Evolutionary conservation across 2,329 filamentous ascomycete species (phyloP).

Genomic region (Epichloe aotearoae): DNA sequence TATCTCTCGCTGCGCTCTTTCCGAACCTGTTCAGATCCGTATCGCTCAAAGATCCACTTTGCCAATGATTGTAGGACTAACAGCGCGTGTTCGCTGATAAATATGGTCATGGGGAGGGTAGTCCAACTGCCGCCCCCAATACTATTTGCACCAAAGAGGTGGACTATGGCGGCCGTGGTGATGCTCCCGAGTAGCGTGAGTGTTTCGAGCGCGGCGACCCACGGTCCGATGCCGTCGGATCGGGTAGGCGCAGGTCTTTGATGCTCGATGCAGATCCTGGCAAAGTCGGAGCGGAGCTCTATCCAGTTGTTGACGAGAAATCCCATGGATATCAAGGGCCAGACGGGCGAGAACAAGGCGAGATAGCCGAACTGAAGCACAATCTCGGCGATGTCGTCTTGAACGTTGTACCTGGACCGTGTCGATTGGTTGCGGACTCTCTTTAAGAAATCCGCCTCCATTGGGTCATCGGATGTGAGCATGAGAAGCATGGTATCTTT

Average conservation of each 20-base stretch:
- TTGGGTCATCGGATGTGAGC: constrained; percentile 40
- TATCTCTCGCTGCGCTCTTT: constrained; percentile 27
- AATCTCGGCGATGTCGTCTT: constrained; percentile 60
- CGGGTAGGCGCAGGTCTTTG: constrained; percentile 56
- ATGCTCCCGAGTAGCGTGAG: constrained; percentile 62
- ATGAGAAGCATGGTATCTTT: constrained; percentile 32
- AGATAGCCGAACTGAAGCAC: constrained; percentile 64
- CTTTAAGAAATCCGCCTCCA: constrained; percentile 50
- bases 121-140: constrained; percentile 44
- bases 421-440: constrained; percentile 54
- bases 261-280: constrained; percentile 64
- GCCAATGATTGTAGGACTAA: constrained; percentile 40
- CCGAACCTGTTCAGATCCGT: constrained; percentile 28
- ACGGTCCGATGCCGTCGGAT: constrained; percentile 62
- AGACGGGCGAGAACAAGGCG: constrained; percentile 59
- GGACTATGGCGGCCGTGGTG: constrained; percentile 58
- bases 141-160: constrained; percentile 52
- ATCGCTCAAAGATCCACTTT: constrained; percentile 21
- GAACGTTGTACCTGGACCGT: constrained; percentile 57
- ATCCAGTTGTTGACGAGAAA: constrained; percentile 70
- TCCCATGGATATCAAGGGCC: constrained; percentile 59
- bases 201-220: constrained; percentile 54
- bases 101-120: constrained; percentile 55
- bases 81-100: constrained; percentile 62
- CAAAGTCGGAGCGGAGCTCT: constrained; percentile 62